Evolutionary conservation across 768 basidiomycete species (phyloP), one percentile per base, ranked within the genome.

Genomic region (Chalciporus sphaerocephalus): DNA sequence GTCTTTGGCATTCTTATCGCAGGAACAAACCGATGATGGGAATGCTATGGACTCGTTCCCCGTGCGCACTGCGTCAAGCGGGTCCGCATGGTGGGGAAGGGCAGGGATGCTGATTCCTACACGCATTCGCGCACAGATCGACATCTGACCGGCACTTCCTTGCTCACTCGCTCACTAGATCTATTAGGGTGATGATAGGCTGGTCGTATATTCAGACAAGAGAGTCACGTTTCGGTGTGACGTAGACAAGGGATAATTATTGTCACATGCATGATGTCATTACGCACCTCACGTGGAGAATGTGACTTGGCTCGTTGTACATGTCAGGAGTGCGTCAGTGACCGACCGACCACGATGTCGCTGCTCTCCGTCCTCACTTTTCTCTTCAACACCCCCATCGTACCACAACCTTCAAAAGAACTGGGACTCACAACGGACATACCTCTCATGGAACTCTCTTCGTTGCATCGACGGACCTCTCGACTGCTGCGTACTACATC

Each of bases 1-100:
- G 67, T 72, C 4, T 75, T 79, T 56, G 68, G 65, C 2, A 58
- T 76, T 18, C 51, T 78, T 18, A 41, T 76, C 13, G 65, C 69
- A 8, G 67, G 57, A 32, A 53, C 48, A 9, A 23, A 38, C 12
- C 1, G 42, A 10, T 50, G 40, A 51, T 37, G 16, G 3, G n/a
- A 16, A 34, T 23, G 15, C 24, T 23, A 25, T 42, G 25, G 15
- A 8, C 30, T 24, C 37, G 5, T 33, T 27, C 5, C 12, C 8
- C 25, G 13, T 37, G 42, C 36, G 32, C n/a, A 18, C 24, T 24
- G 27, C 25, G 20, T 34, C 20, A 41, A 32, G 44, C 8, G 41
- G 21, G 12, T 25, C 24, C 16, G 30, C 16, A 13, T 23, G 28
- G n/a, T 33, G 22, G 25, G 22, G 13, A 34, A 38, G 27, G n/a